A percentile compares a stretch with the other conserved stretches of the same genome.
phyloP scores from a whole-genome alignment of 495 filamentous ascomycete genomes.

The Lineolata rhizophorae region DNA sequence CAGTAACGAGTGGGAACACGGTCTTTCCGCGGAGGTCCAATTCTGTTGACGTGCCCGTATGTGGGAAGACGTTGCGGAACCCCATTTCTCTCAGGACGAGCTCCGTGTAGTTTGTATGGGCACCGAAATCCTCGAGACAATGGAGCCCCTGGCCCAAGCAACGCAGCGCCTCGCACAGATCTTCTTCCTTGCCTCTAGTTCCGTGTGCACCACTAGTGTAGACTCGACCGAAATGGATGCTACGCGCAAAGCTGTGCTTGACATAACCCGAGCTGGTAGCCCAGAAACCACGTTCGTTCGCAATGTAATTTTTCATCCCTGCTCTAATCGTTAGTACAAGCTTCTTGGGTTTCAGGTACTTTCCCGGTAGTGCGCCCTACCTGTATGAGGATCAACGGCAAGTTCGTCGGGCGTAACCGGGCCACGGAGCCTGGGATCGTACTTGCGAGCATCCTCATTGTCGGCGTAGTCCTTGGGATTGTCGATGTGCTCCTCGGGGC shows the following conservation, averaged over 20 bases:
- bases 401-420: conserved; percentile 57
- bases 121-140: conserved; percentile 86
- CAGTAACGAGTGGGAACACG: conserved; percentile 78
- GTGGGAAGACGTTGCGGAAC: conserved; percentile 61
- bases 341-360: too few relatives aligned
- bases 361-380: conserved; percentile 2
- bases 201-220: conserved; percentile 52
- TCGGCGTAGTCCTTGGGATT: conserved; percentile 76
- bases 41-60: conserved; percentile 53
- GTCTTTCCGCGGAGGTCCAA: conserved; percentile 48
- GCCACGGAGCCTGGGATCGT: conserved; percentile 59
- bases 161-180: conserved; percentile 75
- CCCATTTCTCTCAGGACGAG: conserved; percentile 72
- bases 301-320: conserved; percentile 96
- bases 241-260: conserved; percentile 57
- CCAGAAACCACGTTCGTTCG: conserved; percentile 67
- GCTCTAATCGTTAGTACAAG: background rate
- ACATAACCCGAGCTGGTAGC: conserved; percentile 83
- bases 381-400: conserved; percentile 60
- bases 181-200: conserved; percentile 49
- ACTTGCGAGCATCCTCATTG: conserved; percentile 62
- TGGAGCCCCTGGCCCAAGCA: conserved; percentile 82
- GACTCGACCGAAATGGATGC: conserved; percentile 73
- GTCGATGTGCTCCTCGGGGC: conserved; percentile 88
- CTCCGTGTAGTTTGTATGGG: conserved; percentile 89